Evolutionary conservation across 345 rosid species (phyloP), one percentile per base, ranked within the genome.

Genomic region (Alliaria petiolata): DNA sequence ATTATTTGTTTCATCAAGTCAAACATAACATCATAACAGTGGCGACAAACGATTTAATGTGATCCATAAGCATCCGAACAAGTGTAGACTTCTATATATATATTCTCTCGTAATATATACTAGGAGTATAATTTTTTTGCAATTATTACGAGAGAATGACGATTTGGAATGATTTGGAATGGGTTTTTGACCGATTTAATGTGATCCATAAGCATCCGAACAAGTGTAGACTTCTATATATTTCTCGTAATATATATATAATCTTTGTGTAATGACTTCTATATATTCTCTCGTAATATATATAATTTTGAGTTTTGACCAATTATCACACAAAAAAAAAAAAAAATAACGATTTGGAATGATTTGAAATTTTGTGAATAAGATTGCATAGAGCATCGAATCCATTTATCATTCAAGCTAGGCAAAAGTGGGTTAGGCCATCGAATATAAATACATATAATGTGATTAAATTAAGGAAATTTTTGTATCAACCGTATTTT

Each of bases 341-440:
- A n/a, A n/a, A 10, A 50, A 1, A 30, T 3, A 22, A 1, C 3
- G 44, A 65, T 17, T 34, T 45, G 25, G 42, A 26, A 64, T 40
- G 51, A 45, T 65, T 56, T 16, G 12, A 65, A 22, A 17, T 33
- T n/a, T 8, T 28, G 26, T 57, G 71, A 44, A 35, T 36, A 52
- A 50, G 35, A 50, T 30, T 20, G 46, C 36, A 36, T 30, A 65
- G 35, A 65, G 71, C 26, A 65, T 73, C 77, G 66, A 65, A 57
- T 65, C 59, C 42, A 49, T 57, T 46, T 72, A 30, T 36, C 52
- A 56, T 45, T 45, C 65, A 36, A 71, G 62, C 62, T 42, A 62
- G 35, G 70, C 58, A 54, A 65, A 46, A 72, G 77, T 72, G 71
- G 70, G 65, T 65, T 72, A 46, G 70, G 77, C 40, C 65, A 56